Percentiles rank a stretch among this genome's conserved stretches.
phyloP scores from a whole-genome alignment of 352 stramenopile genomes.

The Globisporangium orthogonon region DNA sequence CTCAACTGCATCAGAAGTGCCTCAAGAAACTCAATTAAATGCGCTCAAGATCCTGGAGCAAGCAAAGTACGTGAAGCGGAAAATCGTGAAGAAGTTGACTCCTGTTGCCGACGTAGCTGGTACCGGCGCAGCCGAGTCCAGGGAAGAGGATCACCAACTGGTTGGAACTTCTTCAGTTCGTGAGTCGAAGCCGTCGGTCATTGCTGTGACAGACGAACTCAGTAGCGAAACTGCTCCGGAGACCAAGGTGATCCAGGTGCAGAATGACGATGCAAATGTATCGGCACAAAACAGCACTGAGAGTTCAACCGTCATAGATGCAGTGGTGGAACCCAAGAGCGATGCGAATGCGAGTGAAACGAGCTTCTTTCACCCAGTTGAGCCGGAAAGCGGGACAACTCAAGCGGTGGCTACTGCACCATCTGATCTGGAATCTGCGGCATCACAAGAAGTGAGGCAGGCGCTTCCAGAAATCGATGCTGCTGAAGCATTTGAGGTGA shows the following conservation, averaged over 20 bases:
- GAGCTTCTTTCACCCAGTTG: background rate
- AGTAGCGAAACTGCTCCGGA: background rate
- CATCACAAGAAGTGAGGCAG: background rate
- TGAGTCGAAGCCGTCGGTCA: background rate
- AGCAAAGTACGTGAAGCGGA: slow-evolving; percentile 19
- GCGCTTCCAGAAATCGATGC: background rate
- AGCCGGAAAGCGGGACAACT: background rate
- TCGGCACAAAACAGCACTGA: background rate
- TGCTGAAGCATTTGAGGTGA: slow-evolving; percentile 12
- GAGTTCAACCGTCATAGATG: background rate
- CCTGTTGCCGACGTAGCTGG: background rate
- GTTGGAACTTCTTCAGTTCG: background rate
- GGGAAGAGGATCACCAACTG: background rate
- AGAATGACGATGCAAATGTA: background rate
- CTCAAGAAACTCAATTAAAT: background rate
- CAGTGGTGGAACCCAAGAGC: background rate
- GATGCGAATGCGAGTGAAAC: background rate
- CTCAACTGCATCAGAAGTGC: background rate
- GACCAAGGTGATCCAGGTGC: background rate
- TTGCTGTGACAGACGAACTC: background rate
- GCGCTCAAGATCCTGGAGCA: slow-evolving; percentile 11
- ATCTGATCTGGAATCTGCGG: background rate
- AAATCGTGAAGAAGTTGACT: slow-evolving; percentile 10
- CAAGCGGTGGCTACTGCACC: background rate
- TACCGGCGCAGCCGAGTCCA: background rate